These are phyloP conservation scores for Termitomyces titanicus DNA, from an alignment of 768 basidiomycete genomes.

Conservation along the genomic window DNA sequence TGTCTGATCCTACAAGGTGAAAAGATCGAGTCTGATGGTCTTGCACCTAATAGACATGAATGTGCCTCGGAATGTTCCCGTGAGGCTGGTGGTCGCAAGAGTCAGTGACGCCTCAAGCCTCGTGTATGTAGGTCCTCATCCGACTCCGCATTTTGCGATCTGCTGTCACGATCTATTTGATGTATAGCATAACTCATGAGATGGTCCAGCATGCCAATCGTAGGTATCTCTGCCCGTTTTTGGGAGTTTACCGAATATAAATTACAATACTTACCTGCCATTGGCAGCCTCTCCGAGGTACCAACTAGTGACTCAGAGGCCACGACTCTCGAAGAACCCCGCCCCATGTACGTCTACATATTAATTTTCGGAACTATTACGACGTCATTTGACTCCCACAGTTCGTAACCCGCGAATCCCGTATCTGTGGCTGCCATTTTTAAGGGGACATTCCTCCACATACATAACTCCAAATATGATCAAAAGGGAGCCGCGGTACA, in stretches of 20 bases:
- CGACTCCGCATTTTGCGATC: background rate
- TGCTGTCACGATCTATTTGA: constrained; percentile 4
- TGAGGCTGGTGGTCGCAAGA: background rate
- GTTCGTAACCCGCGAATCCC: background rate
- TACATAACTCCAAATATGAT: background rate
- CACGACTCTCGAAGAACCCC: background rate
- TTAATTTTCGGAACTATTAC: background rate
- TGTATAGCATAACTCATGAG: background rate
- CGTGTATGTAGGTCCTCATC: constrained; percentile 6
- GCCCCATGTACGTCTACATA: background rate
- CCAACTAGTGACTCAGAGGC: background rate
- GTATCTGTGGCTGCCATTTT: background rate
- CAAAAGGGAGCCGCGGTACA: background rate
- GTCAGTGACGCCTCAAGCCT: constrained; percentile 4
- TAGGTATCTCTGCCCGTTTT: background rate
- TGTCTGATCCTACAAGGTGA: background rate
- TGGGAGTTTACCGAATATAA: background rate
- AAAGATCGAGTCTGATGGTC: background rate
- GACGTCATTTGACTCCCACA: constrained; percentile 3
- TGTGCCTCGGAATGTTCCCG: constrained; percentile 9
- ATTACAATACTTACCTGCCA: background rate
- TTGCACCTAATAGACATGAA: background rate
- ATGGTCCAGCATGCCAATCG: background rate
- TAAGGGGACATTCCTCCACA: background rate
- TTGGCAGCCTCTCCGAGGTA: background rate